phyloP scores from a whole-genome alignment of 345 rosid species.

The Leavenworthia alabamica region DNA sequence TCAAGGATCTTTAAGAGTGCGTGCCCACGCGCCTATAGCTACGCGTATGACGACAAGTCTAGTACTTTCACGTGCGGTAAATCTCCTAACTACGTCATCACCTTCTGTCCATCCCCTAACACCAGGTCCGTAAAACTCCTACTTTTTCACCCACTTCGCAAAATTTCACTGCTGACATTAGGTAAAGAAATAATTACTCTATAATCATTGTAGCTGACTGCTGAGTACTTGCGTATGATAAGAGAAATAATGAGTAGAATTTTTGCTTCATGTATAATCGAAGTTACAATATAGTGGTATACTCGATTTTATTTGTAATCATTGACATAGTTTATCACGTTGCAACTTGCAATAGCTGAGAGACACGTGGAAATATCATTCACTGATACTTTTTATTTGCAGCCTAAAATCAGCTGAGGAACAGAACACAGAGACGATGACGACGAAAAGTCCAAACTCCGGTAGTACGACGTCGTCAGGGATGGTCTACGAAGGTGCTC shows the following conservation, averaged over 20 bases:
- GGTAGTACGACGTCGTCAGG: slow-evolving; percentile 6
- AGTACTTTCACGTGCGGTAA: slow-evolving; percentile 86
- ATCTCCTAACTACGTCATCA: slow-evolving; percentile 53
- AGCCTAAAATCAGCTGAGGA: slow-evolving; percentile 56
- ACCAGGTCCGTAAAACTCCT: slow-evolving; percentile 42
- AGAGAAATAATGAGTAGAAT: not conserved
- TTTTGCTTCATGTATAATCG: not conserved
- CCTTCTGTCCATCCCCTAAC: slow-evolving; percentile 73
- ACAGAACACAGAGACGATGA: slow-evolving; percentile 8
- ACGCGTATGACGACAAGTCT: slow-evolving; percentile 79
- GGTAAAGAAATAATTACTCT: not conserved
- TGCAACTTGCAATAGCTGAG: not conserved
- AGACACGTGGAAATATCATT: not conserved
- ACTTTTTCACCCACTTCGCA: not conserved
- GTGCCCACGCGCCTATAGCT: slow-evolving; percentile 87
- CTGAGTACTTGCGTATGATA: not conserved
- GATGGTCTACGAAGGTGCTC: slow-evolving; percentile 60
- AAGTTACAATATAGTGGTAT: not conserved
- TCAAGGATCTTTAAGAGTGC: slow-evolving; percentile 60
- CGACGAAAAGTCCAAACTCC: not conserved
- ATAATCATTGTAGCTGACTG: not conserved
- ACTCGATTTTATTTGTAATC: not conserved
- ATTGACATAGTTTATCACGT: not conserved
- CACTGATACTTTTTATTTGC: slow-evolving; percentile 11
- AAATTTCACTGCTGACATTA: not conserved